A percentile compares a stretch with the other conserved stretches of the same genome.
These are phyloP conservation scores for Zygoascus biomembranicola DNA, from an alignment of 805 yeast genomes.

Conservation along the genomic window DNA sequence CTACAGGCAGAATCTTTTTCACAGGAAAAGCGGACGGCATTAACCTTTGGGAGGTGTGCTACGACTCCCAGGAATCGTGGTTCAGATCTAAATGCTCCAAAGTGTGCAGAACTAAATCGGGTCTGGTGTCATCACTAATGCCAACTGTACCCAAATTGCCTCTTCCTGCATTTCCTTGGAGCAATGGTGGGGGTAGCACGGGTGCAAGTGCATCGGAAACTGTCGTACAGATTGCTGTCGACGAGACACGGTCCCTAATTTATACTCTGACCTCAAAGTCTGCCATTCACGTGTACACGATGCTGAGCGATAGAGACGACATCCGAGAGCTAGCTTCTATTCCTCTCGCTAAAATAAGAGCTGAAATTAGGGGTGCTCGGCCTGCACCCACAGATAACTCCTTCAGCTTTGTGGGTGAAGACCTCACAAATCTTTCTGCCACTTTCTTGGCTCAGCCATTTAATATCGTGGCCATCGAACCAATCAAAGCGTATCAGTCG, in stretches of 20 bases:
- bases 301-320: conserved; percentile 26
- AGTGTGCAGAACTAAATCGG: conserved; percentile 70
- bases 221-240: conserved; percentile 59
- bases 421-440: conserved; percentile 20
- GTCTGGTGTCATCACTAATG: conserved; percentile 32
- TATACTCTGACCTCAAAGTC: conserved; percentile 81
- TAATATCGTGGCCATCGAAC: conserved; percentile 7
- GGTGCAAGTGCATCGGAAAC: conserved; percentile 39
- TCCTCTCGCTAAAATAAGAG: not conserved
- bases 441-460: conserved; percentile 13
- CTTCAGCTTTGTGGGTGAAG: conserved; percentile 27
- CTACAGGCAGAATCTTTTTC: conserved; percentile 75
- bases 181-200: too few species aligned
- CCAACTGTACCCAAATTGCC: conserved; percentile 6
- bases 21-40: conserved; percentile 68
- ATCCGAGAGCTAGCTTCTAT: not conserved
- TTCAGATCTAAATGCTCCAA: conserved; percentile 76
- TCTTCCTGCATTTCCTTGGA: not conserved
- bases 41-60: conserved; percentile 81
- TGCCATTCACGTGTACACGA: conserved; percentile 67
- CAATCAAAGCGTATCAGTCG: conserved; percentile 4
- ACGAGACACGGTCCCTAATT: conserved; percentile 65
- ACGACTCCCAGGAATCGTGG: conserved; percentile 79
- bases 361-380: conserved; percentile 15
- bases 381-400: conserved; percentile 28